Percentiles rank a stretch among this genome's conserved stretches.
Evolutionary conservation across 225 moss, liverwort and hornwort genomes (phyloP).

Genomic region (Polytrichum commune): DNA sequence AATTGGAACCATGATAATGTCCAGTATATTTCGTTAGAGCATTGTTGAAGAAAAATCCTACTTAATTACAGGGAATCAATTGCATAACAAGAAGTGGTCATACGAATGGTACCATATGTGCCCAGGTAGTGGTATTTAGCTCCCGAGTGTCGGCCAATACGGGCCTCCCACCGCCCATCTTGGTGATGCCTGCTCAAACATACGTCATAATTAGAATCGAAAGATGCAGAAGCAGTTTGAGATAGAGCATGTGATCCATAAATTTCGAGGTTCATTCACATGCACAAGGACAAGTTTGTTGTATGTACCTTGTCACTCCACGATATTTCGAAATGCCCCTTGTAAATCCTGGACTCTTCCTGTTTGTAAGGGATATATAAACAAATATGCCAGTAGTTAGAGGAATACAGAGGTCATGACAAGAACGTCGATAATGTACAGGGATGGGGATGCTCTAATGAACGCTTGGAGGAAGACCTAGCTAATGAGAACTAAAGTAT

Average conservation of each 20-base stretch:
- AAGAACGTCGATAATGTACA: no score
- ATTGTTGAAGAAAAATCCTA: no score
- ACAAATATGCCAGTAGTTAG: no score
- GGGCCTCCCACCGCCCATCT: conserved; percentile 66
- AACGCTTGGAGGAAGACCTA: no score
- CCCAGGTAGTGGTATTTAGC: conserved; percentile 63
- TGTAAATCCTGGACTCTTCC: conserved; percentile 62
- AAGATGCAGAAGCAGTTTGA: not conserved
- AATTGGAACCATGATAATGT: not conserved
- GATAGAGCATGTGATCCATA: not conserved
- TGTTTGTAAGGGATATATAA: conserved; percentile 6
- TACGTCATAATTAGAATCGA: not conserved
- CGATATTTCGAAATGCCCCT: conserved; percentile 57
- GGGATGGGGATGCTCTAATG: no score
- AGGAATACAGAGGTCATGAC: no score
- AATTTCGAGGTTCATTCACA: not conserved
- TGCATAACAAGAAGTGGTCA: not conserved
- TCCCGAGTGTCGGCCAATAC: conserved; percentile 58
- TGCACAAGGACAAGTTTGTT: not conserved
- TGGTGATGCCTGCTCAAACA: conserved; percentile 48
- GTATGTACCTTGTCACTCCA: conserved; percentile 56
- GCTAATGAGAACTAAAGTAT: no score
- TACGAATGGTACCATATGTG: conserved; percentile 37
- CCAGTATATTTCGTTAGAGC: no score
- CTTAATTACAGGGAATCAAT: not conserved